Evolutionary conservation across 192 early-diverging fungal species (phyloP), one percentile per base, ranked within the genome.

Genomic region (Geranomyces variabilis): DNA sequence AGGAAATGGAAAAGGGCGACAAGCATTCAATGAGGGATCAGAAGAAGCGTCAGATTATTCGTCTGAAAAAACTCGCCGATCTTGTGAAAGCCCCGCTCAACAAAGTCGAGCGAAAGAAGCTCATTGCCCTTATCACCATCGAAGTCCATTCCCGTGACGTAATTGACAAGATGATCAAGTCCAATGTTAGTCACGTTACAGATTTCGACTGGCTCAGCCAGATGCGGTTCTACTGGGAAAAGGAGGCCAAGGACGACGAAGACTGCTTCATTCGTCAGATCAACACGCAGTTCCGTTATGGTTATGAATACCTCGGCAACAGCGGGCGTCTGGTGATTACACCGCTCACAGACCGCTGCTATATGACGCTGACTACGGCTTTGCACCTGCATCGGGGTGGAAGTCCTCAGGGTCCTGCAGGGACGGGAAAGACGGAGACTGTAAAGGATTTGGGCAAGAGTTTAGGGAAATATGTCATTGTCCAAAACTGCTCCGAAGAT

Each of bases 401-500:
- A 4, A 77, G 76, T 63, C 86, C 86, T 17, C 84, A 86, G 55
- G 86, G 86, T 0, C 86, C 84, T 0, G 84, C 82, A 31, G 86
- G 86, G 66, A 88, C 86, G n/a, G 86, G 86, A 17, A 88, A 88
- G 68, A 88, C 86, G 17, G 86, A 88, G 61, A 88, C 86, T 8
- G 86, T 88, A 0, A 88, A 88, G 58, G 86, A 88, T 76, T 69
- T 88, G 17, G 84, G 83, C 17, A 87, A 87, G 57, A 81, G 79
- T 26, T 70, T 88, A 15, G 86, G 83, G 21, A 87, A 86, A 59
- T 86, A 88, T 30, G 83, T 85, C 29, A 86, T 88, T 62, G 86
- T 88, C 7, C 76, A 85, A 28, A 88, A 88, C 70, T 88, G 86
- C 56, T 88, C 86, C 59, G 86, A 88, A 30, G 79, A 80, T 22